Conservation (phyloP, 257 asterid species). For the Primulina eburnea region DNA sequence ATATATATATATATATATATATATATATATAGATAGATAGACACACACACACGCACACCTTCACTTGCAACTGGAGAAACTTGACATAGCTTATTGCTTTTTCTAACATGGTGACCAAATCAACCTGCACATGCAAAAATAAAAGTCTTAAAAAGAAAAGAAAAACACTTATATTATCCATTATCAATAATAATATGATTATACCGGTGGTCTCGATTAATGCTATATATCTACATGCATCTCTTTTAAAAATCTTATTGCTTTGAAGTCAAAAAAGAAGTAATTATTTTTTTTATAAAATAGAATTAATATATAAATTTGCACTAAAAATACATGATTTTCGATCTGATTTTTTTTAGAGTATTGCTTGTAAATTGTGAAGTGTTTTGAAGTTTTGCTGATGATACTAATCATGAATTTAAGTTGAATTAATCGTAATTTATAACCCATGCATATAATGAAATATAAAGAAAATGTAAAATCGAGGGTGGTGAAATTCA, state of each 20-base stretch:
- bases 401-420: not conserved
- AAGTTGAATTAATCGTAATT: not conserved
- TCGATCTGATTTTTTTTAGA: not conserved
- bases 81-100: conserved; percentile 86
- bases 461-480: not conserved
- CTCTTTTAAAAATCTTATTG: too few relatives aligned
- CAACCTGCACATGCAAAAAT: conserved; percentile 50
- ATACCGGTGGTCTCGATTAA: too few relatives aligned
- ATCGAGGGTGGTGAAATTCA: not conserved
- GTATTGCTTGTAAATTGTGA: too few relatives aligned
- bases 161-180: not conserved
- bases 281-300: too few relatives aligned
- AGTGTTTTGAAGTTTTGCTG: not conserved
- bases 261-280: not conserved
- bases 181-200: too few relatives aligned
- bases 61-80: conserved; percentile 91
- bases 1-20: too few relatives aligned
- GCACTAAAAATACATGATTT: not conserved
- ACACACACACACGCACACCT: too few relatives aligned
- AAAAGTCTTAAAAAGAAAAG: too few relatives aligned
- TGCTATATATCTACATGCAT: too few relatives aligned
- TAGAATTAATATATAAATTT: too few relatives aligned
- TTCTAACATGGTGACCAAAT: conserved; percentile 93
- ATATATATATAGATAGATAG: too few relatives aligned
- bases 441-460: not conserved